These are phyloP conservation scores for Candida albicans DNA, from an alignment of 1,139 yeast genomes.

Conservation along the genomic window DNA sequence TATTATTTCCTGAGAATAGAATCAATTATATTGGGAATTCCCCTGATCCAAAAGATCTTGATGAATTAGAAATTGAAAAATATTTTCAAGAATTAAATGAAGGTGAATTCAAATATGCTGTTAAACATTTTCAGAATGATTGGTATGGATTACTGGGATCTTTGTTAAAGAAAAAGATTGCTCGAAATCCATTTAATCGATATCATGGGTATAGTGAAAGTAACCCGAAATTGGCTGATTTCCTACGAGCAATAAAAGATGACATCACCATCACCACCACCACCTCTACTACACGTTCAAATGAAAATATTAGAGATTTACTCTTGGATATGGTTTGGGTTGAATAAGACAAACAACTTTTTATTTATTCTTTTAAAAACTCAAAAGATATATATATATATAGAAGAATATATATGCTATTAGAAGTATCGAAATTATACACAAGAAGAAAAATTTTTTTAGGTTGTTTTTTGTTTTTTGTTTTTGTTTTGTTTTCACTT, in stretches of 20 bases:
- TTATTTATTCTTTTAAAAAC: background rate
- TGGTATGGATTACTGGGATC: slow-evolving; percentile 57
- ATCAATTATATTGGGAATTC: slow-evolving; percentile 59
- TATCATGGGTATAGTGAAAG: slow-evolving; percentile 40
- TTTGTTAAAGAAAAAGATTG: slow-evolving; percentile 40
- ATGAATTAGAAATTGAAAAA: slow-evolving; percentile 17
- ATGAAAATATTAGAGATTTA: slow-evolving; percentile 16
- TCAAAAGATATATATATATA: background rate
- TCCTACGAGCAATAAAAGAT: slow-evolving; percentile 20
- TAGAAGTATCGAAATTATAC: background rate
- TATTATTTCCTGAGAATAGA: slow-evolving; percentile 33
- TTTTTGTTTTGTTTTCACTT: background rate
- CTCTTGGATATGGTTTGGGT: slow-evolving; percentile 14
- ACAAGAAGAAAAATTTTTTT: slow-evolving; percentile 1
- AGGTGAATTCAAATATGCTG: slow-evolving; percentile 57
- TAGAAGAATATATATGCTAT: background rate
- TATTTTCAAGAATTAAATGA: slow-evolving; percentile 44
- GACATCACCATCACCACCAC: background rate
- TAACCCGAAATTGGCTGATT: slow-evolving; percentile 24
- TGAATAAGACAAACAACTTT: background rate
- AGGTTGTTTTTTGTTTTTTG: slow-evolving; percentile 2
- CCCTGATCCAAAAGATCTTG: slow-evolving; percentile 48
- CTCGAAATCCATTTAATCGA: slow-evolving; percentile 63
- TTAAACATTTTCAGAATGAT: slow-evolving; percentile 54
- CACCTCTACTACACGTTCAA: background rate